Conservation (phyloP, 2,329 filamentous ascomycete genomes). For the Colletotrichum theobromicola region DNA sequence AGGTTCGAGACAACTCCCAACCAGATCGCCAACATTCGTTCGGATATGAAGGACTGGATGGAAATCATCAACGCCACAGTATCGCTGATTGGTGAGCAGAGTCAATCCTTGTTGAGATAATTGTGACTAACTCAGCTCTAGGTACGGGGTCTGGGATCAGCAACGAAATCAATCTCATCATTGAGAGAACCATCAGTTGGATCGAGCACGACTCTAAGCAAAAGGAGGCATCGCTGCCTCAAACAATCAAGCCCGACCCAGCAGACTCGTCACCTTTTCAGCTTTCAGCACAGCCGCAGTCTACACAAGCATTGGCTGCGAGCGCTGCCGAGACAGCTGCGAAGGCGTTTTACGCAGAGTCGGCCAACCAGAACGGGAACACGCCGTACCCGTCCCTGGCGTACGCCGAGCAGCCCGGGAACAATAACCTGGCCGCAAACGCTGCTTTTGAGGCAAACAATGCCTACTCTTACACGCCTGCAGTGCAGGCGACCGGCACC, state of each 20-base stretch:
- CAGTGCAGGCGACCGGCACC: constrained; percentile 11
- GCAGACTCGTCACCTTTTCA: background rate
- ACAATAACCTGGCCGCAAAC: constrained; percentile 22
- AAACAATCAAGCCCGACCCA: constrained; percentile 7
- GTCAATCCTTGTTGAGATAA: background rate
- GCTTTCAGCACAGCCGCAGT: background rate
- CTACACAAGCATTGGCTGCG: background rate
- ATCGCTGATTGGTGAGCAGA: constrained; percentile 64
- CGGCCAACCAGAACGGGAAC: constrained; percentile 27
- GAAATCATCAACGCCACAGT: constrained; percentile 71
- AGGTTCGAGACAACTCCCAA: constrained; percentile 62
- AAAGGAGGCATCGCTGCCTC: constrained; percentile 2
- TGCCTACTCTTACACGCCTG: constrained; percentile 12
- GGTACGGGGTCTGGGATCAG: constrained; percentile 50
- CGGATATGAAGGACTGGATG: constrained; percentile 75
- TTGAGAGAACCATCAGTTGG: constrained; percentile 56
- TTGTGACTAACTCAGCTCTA: constrained; percentile 27
- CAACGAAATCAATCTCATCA: constrained; percentile 51
- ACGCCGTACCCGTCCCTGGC: constrained; percentile 33
- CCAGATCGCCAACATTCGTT: constrained; percentile 64
- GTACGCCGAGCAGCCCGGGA: constrained; percentile 32
- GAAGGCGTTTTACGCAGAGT: constrained; percentile 35
- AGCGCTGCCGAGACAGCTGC: constrained; percentile 22
- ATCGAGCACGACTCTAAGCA: constrained; percentile 53
- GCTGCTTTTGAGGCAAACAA: constrained; percentile 5